Evolutionary conservation across 345 rosid species (phyloP), one percentile per base, ranked within the genome.

Genomic region (Balakata baccata): DNA sequence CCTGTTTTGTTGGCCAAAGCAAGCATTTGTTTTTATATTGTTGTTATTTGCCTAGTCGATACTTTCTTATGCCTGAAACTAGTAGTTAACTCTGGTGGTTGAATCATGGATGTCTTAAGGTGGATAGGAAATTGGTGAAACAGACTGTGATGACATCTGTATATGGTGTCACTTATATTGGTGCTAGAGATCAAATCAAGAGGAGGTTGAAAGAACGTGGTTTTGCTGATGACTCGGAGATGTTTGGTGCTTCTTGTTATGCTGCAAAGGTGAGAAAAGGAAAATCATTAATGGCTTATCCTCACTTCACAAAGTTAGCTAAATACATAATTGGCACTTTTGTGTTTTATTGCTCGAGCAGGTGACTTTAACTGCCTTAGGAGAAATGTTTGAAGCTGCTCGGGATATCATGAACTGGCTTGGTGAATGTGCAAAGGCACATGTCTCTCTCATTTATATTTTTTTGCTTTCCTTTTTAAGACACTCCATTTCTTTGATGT

Each of bases 131-230:
- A 83, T 85, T 95, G 81, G 99, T 95, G 84, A 95, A 95, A 86
- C 99, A 95, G 89, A 95, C 99, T 68, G 99, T 95, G 78, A 95
- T 95, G 99, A 95, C 99, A 74, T 91, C 98, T 66, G 99, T 95
- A 18, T 95, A 95, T 81, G 99, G 99, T 78, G 99, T 95, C 74
- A 95, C 98, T 57, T 92, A 87, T 66, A 83, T 86, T 64, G 99
- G 99, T 80, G 99, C 99, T 37, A 86, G 98, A 77, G 98, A 95
- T 77, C 99, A 95, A 81, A 95, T 95, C 72, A 83, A 88, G 82
- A 89, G 87, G 81, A 88, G 99, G 82, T 84, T 95, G 86, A 92
- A 95, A 85, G 98, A 95, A 78, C 96, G 97, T 34, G 93, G 87
- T 68, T 75, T 79, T 12, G 71, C 73, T 59, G 97, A 95, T 66